phyloP scores from a whole-genome alignment of 768 basidiomycete species.

The Lactarius sanguifluus region DNA sequence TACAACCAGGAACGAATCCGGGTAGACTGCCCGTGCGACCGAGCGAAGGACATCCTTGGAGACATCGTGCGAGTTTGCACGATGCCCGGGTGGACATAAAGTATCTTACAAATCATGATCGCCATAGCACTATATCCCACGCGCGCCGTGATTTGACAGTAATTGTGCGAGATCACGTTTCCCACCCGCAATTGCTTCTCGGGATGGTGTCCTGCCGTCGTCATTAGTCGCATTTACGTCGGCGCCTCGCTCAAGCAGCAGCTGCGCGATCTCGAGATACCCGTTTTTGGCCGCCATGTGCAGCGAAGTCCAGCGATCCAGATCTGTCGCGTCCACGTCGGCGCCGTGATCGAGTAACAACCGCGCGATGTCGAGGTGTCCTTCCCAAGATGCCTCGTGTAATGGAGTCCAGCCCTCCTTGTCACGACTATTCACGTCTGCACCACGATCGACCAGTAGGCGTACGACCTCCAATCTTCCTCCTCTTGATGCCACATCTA shows the following conservation, averaged over 20 bases:
- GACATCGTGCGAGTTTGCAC: too few relatives aligned
- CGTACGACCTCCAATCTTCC: not conserved
- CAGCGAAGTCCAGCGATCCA: not conserved
- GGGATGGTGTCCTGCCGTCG: not conserved
- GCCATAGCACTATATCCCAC: not conserved
- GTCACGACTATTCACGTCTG: not conserved
- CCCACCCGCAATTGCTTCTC: not conserved
- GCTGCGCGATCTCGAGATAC: not conserved
- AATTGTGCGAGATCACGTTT: not conserved
- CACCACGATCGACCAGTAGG: not conserved
- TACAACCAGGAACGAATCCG: too few relatives aligned
- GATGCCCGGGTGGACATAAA: too few relatives aligned
- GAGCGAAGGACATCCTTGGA: too few relatives aligned
- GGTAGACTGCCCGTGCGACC: too few relatives aligned
- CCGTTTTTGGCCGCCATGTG: not conserved
- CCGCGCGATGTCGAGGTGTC: not conserved
- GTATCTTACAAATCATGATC: too few relatives aligned
- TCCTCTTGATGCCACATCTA: not conserved
- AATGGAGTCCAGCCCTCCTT: not conserved
- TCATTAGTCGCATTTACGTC: not conserved
- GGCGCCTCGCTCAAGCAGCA: not conserved
- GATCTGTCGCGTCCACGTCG: not conserved
- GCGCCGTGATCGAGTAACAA: not conserved
- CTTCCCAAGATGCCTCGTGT: not conserved
- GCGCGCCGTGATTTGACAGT: not conserved